Conservation (phyloP, 1,284 basidiomycete species). For the Pseudozyma hubeiensis region DNA sequence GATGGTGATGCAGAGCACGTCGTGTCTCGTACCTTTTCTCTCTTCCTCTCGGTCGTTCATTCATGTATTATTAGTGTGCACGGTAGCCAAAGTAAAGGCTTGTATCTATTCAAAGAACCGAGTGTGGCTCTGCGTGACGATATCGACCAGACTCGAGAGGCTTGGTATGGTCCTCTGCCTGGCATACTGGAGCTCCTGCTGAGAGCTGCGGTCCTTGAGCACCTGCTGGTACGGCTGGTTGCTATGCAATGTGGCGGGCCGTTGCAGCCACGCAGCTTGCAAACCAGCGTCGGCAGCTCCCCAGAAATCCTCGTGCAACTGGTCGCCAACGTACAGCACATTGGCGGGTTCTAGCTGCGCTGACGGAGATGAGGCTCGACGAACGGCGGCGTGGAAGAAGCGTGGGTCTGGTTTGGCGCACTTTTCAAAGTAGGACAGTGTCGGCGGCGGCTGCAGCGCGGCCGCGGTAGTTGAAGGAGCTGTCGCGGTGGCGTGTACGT, state of each 20-base stretch:
- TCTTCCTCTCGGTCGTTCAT: neutral
- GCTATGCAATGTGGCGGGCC: conserved; percentile 19
- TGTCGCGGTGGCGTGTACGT: conserved; percentile 1
- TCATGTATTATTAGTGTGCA: conserved; percentile 10
- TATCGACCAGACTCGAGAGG: conserved; percentile 18
- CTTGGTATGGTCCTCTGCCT: conserved; percentile 19
- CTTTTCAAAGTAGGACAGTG: conserved; percentile 47
- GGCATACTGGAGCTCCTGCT: conserved; percentile 7
- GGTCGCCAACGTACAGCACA: conserved; percentile 55
- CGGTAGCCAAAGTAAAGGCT: neutral
- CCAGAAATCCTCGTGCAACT: conserved; percentile 56
- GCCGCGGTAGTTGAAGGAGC: neutral
- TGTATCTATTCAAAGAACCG: neutral
- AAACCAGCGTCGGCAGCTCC: conserved; percentile 45
- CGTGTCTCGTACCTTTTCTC: neutral
- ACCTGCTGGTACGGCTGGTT: conserved; percentile 34
- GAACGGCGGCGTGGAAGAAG: conserved; percentile 48
- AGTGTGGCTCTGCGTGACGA: conserved; percentile 15
- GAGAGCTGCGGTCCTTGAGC: neutral
- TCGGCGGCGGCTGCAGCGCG: conserved; percentile 14
- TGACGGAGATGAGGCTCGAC: conserved; percentile 12
- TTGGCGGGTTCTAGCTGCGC: conserved; percentile 4
- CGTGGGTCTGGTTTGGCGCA: conserved; percentile 40
- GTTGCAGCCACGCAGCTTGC: conserved; percentile 49
- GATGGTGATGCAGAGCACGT: neutral